Evolutionary conservation across 2,329 filamentous ascomycete genomes (phyloP), one percentile per base, ranked within the genome.

Genomic region (Aspergillus arachidicola): DNA sequence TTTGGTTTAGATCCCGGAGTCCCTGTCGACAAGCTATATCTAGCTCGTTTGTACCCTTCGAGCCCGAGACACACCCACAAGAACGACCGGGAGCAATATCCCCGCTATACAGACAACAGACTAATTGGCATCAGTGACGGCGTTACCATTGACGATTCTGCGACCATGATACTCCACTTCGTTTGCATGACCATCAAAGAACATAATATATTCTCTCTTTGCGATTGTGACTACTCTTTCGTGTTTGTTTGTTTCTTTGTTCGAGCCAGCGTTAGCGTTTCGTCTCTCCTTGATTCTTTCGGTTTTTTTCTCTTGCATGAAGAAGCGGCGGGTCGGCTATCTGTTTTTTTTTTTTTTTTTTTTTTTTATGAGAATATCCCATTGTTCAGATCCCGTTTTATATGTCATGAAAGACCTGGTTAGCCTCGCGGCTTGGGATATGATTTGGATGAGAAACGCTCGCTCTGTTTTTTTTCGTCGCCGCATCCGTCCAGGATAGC

Each of bases 121-220:
- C 79, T 80, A 75, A 72, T 75, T 76, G 78, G 82, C 82, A 85
- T 85, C 78, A 75, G 75, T 81, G 83, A 84, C 81, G 83, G 84
- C 83, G 84, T 85, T 80, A 70, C 76, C 73, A 75, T 80, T 78
- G 74, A 79, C 79, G 77, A 79, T 77, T 81, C 78, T 77, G 76
- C 77, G 74, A 79, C 72, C 68, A 75, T 77, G 75, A 79, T 76
- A 79, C 75, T 76, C 73, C 73, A 73, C 72, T 71, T 73, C 74
- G 75, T 66, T 77, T 73, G 68, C 55, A 46, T 53, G 21, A 32
- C 36, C 41, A 57, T 30, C 46, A 80, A 79, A 79, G 78, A 66
- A 77, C 78, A 76, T 74, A 78, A 78, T 75, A 57, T 71, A 67
- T 73, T 69, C 67, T 70, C 65, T 75, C 77, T 48, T 62, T 36